These are phyloP conservation scores for Myrica gale DNA, from an alignment of 306 rosid genomes.

Conservation along the genomic window DNA sequence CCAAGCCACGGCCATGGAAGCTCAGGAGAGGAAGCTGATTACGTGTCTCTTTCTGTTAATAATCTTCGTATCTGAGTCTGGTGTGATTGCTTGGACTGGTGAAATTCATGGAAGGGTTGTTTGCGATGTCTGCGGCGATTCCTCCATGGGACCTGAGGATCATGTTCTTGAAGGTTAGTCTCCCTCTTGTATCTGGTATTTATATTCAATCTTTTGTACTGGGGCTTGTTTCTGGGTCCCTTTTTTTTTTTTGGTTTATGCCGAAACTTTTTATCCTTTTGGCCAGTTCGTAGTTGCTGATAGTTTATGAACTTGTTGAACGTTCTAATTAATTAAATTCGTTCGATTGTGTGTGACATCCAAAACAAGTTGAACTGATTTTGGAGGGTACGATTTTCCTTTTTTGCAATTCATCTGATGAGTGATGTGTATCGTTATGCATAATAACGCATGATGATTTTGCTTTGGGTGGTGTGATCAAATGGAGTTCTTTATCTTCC, in stretches of 20 bases:
- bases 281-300: neutral
- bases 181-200: conserved; percentile 10
- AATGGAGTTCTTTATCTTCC: neutral
- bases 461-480: neutral
- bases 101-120: conserved; percentile 92
- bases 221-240: neutral
- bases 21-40: conserved; percentile 29
- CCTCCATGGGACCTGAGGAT: conserved; percentile 88
- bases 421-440: neutral
- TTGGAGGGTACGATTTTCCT: neutral
- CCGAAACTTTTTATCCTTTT: conserved; percentile 2
- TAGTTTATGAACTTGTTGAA: neutral
- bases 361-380: neutral
- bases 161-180: conserved; percentile 78
- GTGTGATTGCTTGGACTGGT: conserved; percentile 83
- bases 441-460: neutral
- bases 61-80: conserved; percentile 24
- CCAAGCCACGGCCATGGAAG: conserved; percentile 43
- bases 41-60: conserved; percentile 38
- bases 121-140: conserved; percentile 90
- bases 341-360: neutral
- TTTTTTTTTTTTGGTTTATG: neutral
- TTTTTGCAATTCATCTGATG: neutral
- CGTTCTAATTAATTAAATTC: neutral
- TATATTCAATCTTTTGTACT: conserved; percentile 4